Evolutionary conservation across 176 grass and related monocot genomes (phyloP), one percentile per base, ranked within the genome.

Genomic region (Coix lacrymajobi): DNA sequence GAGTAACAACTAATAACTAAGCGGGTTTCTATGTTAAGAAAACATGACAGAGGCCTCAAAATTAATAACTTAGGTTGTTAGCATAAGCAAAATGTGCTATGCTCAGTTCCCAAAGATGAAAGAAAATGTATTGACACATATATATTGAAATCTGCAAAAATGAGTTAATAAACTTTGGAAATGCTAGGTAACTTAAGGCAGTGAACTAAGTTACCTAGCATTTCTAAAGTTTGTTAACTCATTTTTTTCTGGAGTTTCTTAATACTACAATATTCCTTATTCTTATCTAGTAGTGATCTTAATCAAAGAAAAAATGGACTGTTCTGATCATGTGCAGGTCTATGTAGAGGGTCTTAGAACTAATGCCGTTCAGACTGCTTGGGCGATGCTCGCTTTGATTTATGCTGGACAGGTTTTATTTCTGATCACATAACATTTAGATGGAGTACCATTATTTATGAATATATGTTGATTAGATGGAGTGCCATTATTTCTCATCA

Each of bases 331-430:
- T 14, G 24, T 4, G 2, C 70, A 83, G 71, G 60, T 75, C 17
- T 84, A 75, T 66, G 33, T 77, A 24, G 73, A 69, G 26, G 63
- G 62, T 26, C 11, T 1, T 1, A 7, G 17, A 7, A 43, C 15
- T 16, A 33, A 85, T 44, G 82, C 37, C 2, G 63, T 84, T 0
- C 51, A 13, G 1, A 84, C 82, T 0, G 82, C 82, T 84, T 84
- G 82, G 72, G 71, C 33, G 19, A 77, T 84, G 62, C 63, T 85
- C 2, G 62, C 19, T 12, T 48, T 85, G 6, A 68, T 85, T 11
- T 29, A n/a, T 57, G 34, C 73, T 31, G 82, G 82, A 2, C 82
- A 85, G 82, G 73, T 84, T 40, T 20, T 58, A 40, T 44, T 72
- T 68, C 10, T 74, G 7, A 51, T 20, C 52, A 24, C 22, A 56